Conservation (phyloP, 352 stramenopile species). For the Pythium folliculosum region DNA sequence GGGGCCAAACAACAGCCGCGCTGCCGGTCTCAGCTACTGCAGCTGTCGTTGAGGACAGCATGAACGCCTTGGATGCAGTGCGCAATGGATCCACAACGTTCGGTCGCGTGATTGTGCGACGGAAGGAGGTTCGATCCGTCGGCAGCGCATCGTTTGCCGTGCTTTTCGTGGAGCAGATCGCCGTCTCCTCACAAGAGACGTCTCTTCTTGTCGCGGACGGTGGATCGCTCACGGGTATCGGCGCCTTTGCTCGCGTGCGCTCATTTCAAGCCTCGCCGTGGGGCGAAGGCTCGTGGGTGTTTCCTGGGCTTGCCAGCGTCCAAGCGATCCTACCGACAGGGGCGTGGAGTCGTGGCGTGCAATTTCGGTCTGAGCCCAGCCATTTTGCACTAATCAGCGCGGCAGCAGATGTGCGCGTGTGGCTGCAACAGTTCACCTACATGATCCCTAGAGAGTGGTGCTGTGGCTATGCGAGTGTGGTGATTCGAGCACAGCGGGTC, state of each 20-base stretch:
- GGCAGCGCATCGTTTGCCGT: constrained; percentile 20
- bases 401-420: neutral
- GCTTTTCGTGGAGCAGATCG: constrained; percentile 26
- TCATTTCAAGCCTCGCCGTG: neutral
- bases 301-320: neutral
- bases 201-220: constrained; percentile 18
- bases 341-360: neutral
- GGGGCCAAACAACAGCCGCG: neutral
- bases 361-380: neutral
- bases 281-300: constrained; percentile 6
- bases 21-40: constrained; percentile 5
- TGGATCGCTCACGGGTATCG: constrained; percentile 23
- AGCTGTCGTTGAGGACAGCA: neutral
- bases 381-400: constrained; percentile 11
- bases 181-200: neutral
- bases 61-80: constrained; percentile 22
- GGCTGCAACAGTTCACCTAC: constrained; percentile 11
- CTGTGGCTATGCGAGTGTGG: constrained; percentile 6
- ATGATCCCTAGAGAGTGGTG: constrained; percentile 4
- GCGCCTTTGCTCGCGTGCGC: constrained; percentile 18
- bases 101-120: constrained; percentile 21
- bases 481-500: neutral
- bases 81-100: neutral
- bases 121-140: constrained; percentile 8
- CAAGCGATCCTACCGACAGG: too few species aligned